Conservation (phyloP, 306 rosid genomes). For the Cucurbita pepo region DNA sequence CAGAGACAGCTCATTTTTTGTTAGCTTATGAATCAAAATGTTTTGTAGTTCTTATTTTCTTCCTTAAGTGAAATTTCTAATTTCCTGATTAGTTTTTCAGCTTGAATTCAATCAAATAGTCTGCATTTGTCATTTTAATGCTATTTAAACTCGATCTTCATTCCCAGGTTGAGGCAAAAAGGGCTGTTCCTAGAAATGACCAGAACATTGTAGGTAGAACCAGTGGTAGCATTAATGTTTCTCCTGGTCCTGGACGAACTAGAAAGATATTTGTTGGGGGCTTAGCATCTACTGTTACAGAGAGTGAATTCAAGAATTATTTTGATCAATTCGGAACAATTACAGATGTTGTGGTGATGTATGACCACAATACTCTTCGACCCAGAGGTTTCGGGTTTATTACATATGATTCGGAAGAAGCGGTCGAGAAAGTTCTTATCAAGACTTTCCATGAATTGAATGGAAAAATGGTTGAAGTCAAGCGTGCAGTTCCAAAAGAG, state of each 20-base stretch:
- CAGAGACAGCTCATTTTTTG: neutral
- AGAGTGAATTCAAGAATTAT: constrained; percentile 81
- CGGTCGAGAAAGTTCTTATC: constrained; percentile 76
- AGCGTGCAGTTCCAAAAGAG: constrained; percentile 98
- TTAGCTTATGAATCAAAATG: neutral
- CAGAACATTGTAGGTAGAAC: constrained; percentile 66
- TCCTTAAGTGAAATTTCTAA: neutral
- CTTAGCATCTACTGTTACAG: constrained; percentile 91
- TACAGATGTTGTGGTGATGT: constrained; percentile 98
- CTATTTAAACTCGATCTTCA: neutral
- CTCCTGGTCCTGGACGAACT: constrained; percentile 88
- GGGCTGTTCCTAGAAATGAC: constrained; percentile 97
- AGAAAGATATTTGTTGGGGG: constrained; percentile 98
- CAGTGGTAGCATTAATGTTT: constrained; percentile 69
- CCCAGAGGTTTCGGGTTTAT: constrained; percentile 97
- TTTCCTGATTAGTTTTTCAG: neutral
- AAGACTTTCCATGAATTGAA: constrained; percentile 89
- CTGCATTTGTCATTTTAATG: neutral
- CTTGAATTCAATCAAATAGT: neutral
- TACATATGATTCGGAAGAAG: constrained; percentile 92
- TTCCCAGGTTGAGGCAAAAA: constrained; percentile 86
- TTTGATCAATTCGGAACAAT: constrained; percentile 96
- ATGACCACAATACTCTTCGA: constrained; percentile 96
- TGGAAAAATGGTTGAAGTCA: constrained; percentile 98
- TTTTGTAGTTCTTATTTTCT: neutral